Conservation (phyloP, 495 filamentous ascomycete genomes). For the Aspergillus ostianus region DNA sequence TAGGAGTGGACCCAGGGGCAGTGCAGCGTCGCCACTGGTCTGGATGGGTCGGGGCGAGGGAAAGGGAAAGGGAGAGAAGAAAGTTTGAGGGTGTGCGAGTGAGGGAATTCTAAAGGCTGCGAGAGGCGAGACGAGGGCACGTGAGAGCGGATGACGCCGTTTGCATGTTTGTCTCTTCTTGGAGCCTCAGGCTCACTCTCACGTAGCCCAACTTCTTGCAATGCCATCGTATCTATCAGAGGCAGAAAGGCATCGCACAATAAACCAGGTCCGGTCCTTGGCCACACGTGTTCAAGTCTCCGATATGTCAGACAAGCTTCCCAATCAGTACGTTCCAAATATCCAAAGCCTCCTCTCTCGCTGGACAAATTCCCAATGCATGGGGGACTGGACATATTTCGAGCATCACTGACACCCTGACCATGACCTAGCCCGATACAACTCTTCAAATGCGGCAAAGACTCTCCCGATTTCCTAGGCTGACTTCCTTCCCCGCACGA, state of each 20-base stretch:
- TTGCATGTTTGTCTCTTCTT: background rate
- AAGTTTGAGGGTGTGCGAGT: background rate
- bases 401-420: background rate
- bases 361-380: background rate
- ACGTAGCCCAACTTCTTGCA: too few relatives aligned
- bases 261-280: too few relatives aligned
- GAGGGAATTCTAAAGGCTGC: background rate
- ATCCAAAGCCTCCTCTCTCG: too few relatives aligned
- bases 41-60: background rate
- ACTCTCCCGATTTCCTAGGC: background rate
- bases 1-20: background rate
- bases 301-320: too few relatives aligned
- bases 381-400: background rate
- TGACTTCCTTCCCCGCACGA: background rate
- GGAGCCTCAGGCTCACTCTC: background rate
- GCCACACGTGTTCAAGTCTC: too few relatives aligned
- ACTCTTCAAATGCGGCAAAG: background rate
- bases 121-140: background rate
- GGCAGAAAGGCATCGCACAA: too few relatives aligned
- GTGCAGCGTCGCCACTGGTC: background rate
- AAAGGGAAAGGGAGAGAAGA: background rate
- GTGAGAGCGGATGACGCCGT: background rate
- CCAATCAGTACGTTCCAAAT: too few relatives aligned
- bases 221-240: too few relatives aligned
- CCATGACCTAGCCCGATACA: background rate